These are phyloP conservation scores for Fusarium sp. DNA, from an alignment of 2,329 filamentous ascomycete genomes.

Conservation along the genomic window DNA sequence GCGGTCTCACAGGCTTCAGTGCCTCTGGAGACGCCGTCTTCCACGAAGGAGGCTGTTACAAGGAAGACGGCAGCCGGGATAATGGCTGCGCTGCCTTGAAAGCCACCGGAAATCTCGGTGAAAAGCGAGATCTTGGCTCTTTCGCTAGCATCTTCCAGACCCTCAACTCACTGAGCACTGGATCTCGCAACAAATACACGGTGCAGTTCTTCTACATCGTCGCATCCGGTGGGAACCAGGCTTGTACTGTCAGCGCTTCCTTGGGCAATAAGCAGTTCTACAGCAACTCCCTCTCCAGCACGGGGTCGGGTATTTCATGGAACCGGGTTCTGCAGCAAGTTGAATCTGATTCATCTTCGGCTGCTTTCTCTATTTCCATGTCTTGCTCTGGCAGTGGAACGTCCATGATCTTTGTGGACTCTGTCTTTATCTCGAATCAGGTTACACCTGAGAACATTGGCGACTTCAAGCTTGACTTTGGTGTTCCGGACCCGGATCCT, in stretches of 20 bases:
- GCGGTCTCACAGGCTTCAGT: not conserved
- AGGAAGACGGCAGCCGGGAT: constrained; percentile 11
- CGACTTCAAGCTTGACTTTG: constrained; percentile 18
- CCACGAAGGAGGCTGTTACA: constrained; percentile 16
- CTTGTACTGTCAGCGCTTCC: not conserved
- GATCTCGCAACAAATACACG: constrained; percentile 7
- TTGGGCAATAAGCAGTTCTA: constrained; percentile 10
- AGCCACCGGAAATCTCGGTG: not conserved
- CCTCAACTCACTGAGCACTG: not conserved
- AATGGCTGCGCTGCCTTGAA: constrained; percentile 25
- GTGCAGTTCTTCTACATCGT: constrained; percentile 24
- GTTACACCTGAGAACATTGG: constrained; percentile 24
- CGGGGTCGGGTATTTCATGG: not conserved
- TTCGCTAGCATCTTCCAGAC: constrained; percentile 21
- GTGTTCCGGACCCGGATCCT: not conserved
- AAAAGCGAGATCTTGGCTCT: constrained; percentile 1
- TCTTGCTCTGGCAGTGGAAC: not conserved
- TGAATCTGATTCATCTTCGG: not conserved
- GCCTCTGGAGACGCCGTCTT: not conserved
- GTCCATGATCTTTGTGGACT: constrained; percentile 8
- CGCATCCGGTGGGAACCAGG: not conserved
- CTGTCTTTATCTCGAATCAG: constrained; percentile 29
- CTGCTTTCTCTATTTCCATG: constrained; percentile 16
- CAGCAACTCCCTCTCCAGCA: not conserved
- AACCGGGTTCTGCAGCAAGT: constrained; percentile 13